Base-by-base conservation (phyloP, 306 rosid species). In the Astragalus glycyphyllos region DNA sequence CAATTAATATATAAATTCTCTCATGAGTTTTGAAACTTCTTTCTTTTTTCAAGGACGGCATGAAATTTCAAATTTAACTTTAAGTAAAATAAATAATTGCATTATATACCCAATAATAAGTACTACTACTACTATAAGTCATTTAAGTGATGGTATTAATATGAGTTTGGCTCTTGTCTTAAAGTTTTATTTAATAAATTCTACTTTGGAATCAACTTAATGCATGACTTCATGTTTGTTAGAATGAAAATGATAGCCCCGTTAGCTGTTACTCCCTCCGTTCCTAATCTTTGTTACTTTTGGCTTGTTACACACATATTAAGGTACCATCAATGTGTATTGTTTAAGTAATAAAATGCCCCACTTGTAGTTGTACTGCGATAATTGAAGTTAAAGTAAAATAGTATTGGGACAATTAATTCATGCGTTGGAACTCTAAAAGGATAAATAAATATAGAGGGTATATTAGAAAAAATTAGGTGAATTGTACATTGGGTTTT, bases 211-310 rank as follows among this genome's bases (percentile, higher is more conserved):
- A 48, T 75, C 77, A 64, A 61, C 35, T 71, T 71, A 60, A 5
- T 51, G 77, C 73, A 58, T 58, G 81, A 81, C 75, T 81, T 65
- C 31, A 34, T 45, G 74, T 71, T 69, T 29, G 77, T 58, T 80
- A 46, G 53, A 49, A 17, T 69, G 72, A 68, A 74, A 60, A 54
- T 58, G 79, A 61, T 60, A 49, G 48, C 72, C 56, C 15, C 23
- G 7, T 16, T 77, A 65, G 8, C 29, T 58, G 14, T 49, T 35
- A n/a, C n/a, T n/a, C n/a, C n/a, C n/a, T n/a, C n/a, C n/a, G n/a
- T n/a, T n/a, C n/a, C n/a, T n/a, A n/a, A n/a, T n/a, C n/a, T n/a
- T n/a, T n/a, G n/a, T n/a, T n/a, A n/a, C n/a, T n/a, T n/a, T n/a
- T n/a, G n/a, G n/a, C n/a, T n/a, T n/a, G n/a, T n/a, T n/a, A n/a